Conservation (phyloP, 306 rosid genomes). For the Quercus gilva region DNA sequence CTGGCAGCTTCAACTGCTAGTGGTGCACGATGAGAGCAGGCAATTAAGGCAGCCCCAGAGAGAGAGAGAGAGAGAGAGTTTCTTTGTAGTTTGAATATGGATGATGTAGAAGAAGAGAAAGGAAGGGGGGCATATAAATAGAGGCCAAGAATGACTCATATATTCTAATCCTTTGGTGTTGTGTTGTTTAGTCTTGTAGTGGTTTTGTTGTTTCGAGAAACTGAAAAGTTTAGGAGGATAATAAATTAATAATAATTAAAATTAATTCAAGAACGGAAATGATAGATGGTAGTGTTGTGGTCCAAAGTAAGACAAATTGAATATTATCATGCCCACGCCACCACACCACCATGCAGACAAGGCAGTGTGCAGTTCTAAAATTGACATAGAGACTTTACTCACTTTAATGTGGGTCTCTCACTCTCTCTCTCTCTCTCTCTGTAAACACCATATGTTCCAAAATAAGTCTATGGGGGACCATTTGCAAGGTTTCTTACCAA, state of each 20-base stretch:
- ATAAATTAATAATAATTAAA: neutral
- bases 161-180: conserved; percentile 1
- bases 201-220: conserved; percentile 29
- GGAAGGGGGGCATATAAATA: conserved; percentile 40
- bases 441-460: conserved; percentile 38
- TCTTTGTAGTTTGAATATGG: neutral
- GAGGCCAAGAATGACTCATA: conserved; percentile 26
- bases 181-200: conserved; percentile 15
- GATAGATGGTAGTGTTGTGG: conserved; percentile 48
- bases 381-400: conserved; percentile 32
- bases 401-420: conserved; percentile 25
- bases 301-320: conserved; percentile 65
- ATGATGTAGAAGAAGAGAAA: conserved; percentile 15
- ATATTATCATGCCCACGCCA: conserved; percentile 54
- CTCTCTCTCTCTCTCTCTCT: conserved; percentile 1
- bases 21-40: conserved; percentile 46
- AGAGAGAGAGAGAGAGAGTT: neutral
- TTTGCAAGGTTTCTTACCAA: conserved; percentile 51
- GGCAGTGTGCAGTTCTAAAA: conserved; percentile 36
- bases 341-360: conserved; percentile 50
- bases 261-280: conserved; percentile 9
- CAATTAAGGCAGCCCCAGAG: neutral
- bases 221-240: neutral
- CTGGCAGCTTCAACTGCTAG: conserved; percentile 75
- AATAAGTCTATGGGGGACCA: conserved; percentile 64